A percentile compares a stretch with the other conserved stretches of the same genome.
These are phyloP conservation scores for Globisporangium orthogonon DNA, from an alignment of 352 stramenopile genomes.

Conservation along the genomic window DNA sequence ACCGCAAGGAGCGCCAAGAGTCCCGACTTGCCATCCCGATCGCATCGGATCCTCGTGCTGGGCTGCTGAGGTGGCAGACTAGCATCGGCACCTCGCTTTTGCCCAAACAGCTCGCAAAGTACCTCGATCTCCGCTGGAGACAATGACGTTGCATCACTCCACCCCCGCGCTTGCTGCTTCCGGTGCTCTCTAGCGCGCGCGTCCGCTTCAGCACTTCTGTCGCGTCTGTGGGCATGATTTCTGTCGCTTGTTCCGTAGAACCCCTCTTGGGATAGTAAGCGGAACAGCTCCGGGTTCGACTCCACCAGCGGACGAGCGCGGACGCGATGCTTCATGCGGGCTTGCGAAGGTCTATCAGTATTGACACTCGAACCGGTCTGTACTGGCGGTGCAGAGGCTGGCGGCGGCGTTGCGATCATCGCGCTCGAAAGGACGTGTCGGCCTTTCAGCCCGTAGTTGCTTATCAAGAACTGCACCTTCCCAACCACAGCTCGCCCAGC, in stretches of 20 bases:
- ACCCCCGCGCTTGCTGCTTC: slow-evolving; percentile 16
- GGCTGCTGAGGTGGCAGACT: slow-evolving; percentile 7
- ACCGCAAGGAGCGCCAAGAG: slow-evolving; percentile 52
- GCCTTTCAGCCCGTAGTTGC: slow-evolving; percentile 79
- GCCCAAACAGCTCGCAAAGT: slow-evolving; percentile 54
- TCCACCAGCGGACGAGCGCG: slow-evolving; percentile 67
- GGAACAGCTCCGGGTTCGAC: slow-evolving; percentile 61
- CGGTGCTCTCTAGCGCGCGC: slow-evolving; percentile 5
- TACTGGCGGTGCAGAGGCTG: not conserved
- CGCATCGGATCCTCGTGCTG: slow-evolving; percentile 47
- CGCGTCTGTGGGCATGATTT: not conserved
- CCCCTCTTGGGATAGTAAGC: slow-evolving; percentile 49
- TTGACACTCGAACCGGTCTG: not conserved
- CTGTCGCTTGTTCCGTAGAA: slow-evolving; percentile 32
- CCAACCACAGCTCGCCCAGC: slow-evolving; percentile 24
- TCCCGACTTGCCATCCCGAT: slow-evolving; percentile 33
- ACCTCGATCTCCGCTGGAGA: slow-evolving; percentile 52
- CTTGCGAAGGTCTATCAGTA: slow-evolving; percentile 3
- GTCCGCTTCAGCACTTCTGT: slow-evolving; percentile 1
- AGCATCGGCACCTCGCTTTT: slow-evolving; percentile 12
- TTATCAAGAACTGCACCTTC: slow-evolving; percentile 83
- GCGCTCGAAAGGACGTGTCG: slow-evolving; percentile 15
- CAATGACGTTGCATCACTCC: slow-evolving; percentile 39
- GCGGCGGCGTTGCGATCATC: slow-evolving; percentile 4
- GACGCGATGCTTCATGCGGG: slow-evolving; percentile 53